Evolutionary conservation across 2,329 filamentous ascomycete genomes (phyloP).

Genomic region (Pseudogymnoascus sp.): DNA sequence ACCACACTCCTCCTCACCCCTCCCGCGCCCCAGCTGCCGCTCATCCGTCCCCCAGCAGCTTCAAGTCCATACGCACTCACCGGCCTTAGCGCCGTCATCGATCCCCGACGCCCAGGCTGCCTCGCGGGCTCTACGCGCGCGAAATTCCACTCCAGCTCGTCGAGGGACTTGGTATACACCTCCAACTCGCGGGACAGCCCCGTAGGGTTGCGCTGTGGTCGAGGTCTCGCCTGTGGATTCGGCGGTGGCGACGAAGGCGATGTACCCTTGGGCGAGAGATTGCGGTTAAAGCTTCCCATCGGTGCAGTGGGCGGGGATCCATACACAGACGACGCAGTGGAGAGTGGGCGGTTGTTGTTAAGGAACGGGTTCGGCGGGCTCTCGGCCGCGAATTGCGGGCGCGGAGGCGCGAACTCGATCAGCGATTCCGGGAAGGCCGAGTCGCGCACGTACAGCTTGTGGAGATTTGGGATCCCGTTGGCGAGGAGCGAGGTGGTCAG

Average conservation of each 20-base stretch:
- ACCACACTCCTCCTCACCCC: constrained; percentile 53
- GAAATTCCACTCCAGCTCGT: constrained; percentile 62
- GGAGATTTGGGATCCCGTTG: constrained; percentile 65
- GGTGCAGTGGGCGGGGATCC: background rate
- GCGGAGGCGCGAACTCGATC: constrained; percentile 58
- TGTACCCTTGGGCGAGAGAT: constrained; percentile 11
- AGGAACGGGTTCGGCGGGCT: constrained; percentile 17
- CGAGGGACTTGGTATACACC: constrained; percentile 59
- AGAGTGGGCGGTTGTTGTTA: constrained; percentile 16
- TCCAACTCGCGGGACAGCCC: constrained; percentile 50
- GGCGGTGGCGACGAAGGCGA: constrained; percentile 13
- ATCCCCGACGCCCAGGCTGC: constrained; percentile 30
- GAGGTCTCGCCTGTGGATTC: background rate
- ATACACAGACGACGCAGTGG: constrained; percentile 13
- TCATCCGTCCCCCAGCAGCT: constrained; percentile 33
- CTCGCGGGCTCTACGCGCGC: constrained; percentile 47
- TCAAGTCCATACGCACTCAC: constrained; percentile 36
- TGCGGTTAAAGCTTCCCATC: background rate
- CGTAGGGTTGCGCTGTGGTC: constrained; percentile 14
- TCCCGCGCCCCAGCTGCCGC: constrained; percentile 37
- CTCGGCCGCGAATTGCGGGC: constrained; percentile 40
- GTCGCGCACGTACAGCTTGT: constrained; percentile 78
- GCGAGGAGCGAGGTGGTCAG: constrained; percentile 74
- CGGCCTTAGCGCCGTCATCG: constrained; percentile 33
- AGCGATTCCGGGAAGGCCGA: constrained; percentile 74